Evolutionary conservation across 164 flowering plant genomes (phyloP).

Genomic region (Piper betle): DNA sequence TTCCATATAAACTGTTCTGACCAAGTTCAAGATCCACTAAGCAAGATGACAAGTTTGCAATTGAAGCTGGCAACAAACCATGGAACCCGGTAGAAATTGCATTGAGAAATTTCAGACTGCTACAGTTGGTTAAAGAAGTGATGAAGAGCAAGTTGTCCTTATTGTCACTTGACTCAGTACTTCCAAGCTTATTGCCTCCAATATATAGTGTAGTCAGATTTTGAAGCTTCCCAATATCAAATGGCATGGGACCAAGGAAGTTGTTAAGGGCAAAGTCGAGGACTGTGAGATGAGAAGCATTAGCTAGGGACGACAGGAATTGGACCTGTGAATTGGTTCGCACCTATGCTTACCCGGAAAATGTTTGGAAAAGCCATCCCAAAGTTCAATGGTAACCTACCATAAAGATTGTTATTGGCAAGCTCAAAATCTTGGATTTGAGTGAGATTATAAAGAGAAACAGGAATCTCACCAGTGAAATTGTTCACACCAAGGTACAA

Average conservation of each 20-base stretch:
- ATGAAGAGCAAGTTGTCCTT: slow-evolving; percentile 19
- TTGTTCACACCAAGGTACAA: background rate
- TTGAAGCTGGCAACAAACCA: slow-evolving; percentile 34
- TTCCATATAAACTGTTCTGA: background rate
- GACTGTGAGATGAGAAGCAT: slow-evolving; percentile 20
- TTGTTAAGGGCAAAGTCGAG: slow-evolving; percentile 20
- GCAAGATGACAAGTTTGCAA: slow-evolving; percentile 31
- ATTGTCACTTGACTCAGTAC: no score
- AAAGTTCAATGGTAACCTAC: slow-evolving; percentile 2
- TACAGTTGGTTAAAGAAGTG: slow-evolving; percentile 21
- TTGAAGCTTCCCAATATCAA: background rate
- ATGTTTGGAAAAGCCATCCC: slow-evolving; percentile 25
- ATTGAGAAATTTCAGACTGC: slow-evolving; percentile 18
- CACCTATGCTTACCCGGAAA: slow-evolving; percentile 9
- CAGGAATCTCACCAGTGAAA: slow-evolving; percentile 1
- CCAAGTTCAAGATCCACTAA: background rate
- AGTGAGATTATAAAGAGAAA: background rate
- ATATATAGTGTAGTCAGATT: background rate
- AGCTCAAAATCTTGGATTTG: background rate
- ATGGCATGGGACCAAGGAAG: slow-evolving; percentile 4
- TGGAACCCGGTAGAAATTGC: slow-evolving; percentile 25
- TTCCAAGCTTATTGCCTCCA: background rate
- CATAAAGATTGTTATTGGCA: slow-evolving; percentile 9
- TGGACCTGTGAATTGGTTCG: slow-evolving; percentile 28
- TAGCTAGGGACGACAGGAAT: slow-evolving; percentile 33